Evolutionary conservation across 805 yeast genomes (phyloP).

Genomic region (Candida methanosorbosa): DNA sequence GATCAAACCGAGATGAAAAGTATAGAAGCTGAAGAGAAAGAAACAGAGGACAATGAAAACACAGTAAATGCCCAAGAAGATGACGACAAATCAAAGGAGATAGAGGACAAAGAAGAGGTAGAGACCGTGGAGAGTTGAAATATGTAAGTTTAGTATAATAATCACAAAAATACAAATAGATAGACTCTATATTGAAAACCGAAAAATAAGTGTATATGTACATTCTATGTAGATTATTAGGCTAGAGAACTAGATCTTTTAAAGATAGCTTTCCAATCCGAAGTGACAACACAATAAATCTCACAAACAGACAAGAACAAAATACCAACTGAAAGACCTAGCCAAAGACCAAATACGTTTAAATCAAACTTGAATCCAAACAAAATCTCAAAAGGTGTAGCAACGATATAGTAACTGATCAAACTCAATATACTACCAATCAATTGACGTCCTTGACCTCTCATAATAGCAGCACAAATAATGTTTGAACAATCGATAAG

Average conservation of each 20-base stretch:
- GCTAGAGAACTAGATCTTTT: no score
- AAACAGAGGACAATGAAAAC: background rate
- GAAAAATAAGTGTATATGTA: background rate
- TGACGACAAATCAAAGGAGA: background rate
- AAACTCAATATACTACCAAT: slow-evolving; percentile 42
- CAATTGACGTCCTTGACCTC: slow-evolving; percentile 49
- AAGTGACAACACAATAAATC: slow-evolving; percentile 29
- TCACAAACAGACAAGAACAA: slow-evolving; percentile 31
- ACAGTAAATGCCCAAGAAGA: background rate
- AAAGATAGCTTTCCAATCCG: slow-evolving; percentile 48
- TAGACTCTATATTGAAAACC: no score
- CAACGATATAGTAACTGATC: slow-evolving; percentile 37
- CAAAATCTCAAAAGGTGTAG: slow-evolving; percentile 37
- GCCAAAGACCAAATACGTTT: slow-evolving; percentile 40
- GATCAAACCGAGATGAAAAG: background rate
- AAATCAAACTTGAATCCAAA: slow-evolving; percentile 32
- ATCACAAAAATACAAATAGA: no score
- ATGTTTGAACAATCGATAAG: slow-evolving; percentile 39
- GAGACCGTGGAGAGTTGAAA: no score
- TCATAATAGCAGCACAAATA: slow-evolving; percentile 35
- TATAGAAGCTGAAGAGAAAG: background rate
- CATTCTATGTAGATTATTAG: no score
- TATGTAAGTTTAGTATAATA: no score
- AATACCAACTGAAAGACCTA: slow-evolving; percentile 36
- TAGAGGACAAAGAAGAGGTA: background rate